phyloP scores from a whole-genome alignment of 2,329 filamentous ascomycete genomes.

The Myotisia sp. region DNA sequence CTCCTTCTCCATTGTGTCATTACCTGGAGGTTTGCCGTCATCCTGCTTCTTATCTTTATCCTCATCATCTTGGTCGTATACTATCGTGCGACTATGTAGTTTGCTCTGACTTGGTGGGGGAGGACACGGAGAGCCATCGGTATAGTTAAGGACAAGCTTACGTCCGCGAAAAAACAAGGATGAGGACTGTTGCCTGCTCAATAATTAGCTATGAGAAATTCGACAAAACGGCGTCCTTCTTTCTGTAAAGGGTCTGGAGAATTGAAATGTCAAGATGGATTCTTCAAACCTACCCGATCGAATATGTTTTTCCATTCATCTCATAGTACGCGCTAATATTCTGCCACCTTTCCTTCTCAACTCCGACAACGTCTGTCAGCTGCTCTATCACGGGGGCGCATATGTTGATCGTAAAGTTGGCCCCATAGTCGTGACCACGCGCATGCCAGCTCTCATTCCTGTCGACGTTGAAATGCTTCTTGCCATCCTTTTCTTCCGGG shows the following conservation, averaged over 20 bases:
- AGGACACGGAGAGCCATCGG: conserved; percentile 57
- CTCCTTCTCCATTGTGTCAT: conserved; percentile 14
- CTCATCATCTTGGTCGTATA: conserved; percentile 13
- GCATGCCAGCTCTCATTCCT: conserved; percentile 35
- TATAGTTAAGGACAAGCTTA: conserved; percentile 62
- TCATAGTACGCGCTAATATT: conserved; percentile 39
- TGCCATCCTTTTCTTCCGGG: conserved; percentile 29
- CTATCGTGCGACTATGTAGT: conserved; percentile 11
- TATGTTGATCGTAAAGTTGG: conserved; percentile 39
- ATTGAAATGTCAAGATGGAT: neutral
- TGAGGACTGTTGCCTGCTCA: conserved; percentile 29
- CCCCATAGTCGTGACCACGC: conserved; percentile 35
- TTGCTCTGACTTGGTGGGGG: conserved; percentile 7
- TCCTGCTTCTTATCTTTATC: conserved; percentile 21
- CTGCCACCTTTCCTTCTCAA: conserved; percentile 27
- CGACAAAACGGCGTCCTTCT: no score
- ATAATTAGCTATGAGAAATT: no score
- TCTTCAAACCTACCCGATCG: conserved; percentile 29
- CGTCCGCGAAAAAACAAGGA: conserved; percentile 36
- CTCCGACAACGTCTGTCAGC: conserved; percentile 33
- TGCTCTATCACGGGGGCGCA: conserved; percentile 37
- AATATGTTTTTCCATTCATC: conserved; percentile 30
- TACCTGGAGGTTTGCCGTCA: conserved; percentile 26
- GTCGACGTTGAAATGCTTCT: conserved; percentile 25
- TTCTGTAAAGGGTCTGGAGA: no score